Base-by-base conservation (phyloP, 768 basidiomycete genomes). In the Hygrocybe coccinea region DNA sequence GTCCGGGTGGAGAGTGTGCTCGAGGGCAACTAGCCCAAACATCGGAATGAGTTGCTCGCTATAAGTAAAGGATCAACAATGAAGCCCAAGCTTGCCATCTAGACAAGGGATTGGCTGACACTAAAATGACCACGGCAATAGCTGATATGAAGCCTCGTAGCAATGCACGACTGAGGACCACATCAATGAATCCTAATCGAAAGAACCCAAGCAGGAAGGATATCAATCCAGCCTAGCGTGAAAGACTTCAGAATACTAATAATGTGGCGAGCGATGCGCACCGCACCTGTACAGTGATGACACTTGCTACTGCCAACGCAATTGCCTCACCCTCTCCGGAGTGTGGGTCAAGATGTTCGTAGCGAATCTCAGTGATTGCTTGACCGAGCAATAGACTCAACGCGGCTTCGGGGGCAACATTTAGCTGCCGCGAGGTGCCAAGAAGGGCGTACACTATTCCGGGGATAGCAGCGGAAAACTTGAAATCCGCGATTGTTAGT, bases 161-260 rank as follows among this genome's bases (percentile, higher is more conserved):
- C 12, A 95, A 77, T 3, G 93, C 91, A 51, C 92, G 85, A 62
- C 90, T 92, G 25, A 97, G 79, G 5, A 95, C 89, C 11, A 95
- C 94, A 67, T 97, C 95, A 52, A 95, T 83, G 70, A 95, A 95
- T 2, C 94, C 93, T 9, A 97, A 76, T 22, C 92, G 80, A 66
- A 95, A 86, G 62, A 95, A 81, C 2, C 95, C 95, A 29, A 97
- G 78, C 22, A 89, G 67, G 57, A 91, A 92, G 1, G 91, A 86
- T 60, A 97, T 87, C 33, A 95, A 61, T 37, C 93, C 93, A 60
- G 86, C 88, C 88, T 91, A 59, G 4, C 11, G 36, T n/a, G 29
- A 15, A 10, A 37, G 45, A 48, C 15, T 19, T 29, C 41, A 43
- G 19, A 14, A 36, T 19, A 29, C 5, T 56, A 21, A 37, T 14